These are phyloP conservation scores for Glycine tomentella DNA, from an alignment of 306 rosid genomes.

Conservation along the genomic window DNA sequence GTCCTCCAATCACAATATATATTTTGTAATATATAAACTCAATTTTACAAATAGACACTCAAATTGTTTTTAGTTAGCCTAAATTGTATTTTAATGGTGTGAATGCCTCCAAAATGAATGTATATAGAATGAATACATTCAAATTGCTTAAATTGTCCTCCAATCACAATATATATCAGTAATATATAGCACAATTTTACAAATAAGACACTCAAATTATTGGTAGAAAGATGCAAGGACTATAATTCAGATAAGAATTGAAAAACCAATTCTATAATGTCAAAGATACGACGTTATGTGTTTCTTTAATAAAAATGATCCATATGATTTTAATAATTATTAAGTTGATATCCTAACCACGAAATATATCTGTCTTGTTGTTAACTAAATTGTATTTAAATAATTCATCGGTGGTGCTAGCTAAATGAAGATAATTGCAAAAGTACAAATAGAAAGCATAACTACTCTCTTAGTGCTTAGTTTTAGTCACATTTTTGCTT, in stretches of 20 bases:
- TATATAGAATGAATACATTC: too few species aligned
- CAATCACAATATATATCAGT: neutral
- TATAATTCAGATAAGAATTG: neutral
- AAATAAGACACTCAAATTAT: constrained; percentile 5
- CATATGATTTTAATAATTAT: neutral
- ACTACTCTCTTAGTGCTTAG: neutral
- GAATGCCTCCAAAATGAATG: neutral
- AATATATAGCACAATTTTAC: neutral
- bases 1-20: neutral
- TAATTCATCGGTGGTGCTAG: neutral
- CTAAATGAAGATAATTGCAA: constrained; percentile 5
- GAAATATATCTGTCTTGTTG: constrained; percentile 10
- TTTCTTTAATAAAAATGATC: constrained; percentile 18
- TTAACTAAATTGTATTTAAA: constrained; percentile 19
- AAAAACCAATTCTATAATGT: neutral
- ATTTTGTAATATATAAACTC: too few species aligned
- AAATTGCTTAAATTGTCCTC: neutral
- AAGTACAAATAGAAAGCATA: constrained; percentile 2
- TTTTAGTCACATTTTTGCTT: constrained; percentile 35
- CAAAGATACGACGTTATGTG: neutral
- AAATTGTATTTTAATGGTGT: constrained; percentile 6
- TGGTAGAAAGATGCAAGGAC: constrained; percentile 11
- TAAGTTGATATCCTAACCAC: constrained; percentile 29
- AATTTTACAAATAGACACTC: too few species aligned
- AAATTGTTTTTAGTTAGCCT: neutral